A percentile compares a stretch with the other conserved stretches of the same genome.
These are phyloP conservation scores for Paramecium caudatum DNA, from an alignment of 73 alveolate species.

Conservation along the genomic window DNA sequence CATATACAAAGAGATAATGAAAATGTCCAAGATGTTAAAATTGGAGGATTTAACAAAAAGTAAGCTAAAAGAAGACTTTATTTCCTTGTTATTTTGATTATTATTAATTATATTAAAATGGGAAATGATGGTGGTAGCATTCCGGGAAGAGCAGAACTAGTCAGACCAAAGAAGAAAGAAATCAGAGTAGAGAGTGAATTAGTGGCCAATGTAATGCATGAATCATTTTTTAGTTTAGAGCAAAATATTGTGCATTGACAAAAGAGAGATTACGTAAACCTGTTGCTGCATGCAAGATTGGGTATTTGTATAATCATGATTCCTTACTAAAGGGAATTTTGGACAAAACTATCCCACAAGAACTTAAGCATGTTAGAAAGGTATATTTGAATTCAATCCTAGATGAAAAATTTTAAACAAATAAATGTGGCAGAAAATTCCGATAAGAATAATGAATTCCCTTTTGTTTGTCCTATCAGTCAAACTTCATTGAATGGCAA, in stretches of 20 bases:
- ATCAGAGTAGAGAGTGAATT: constrained; percentile 80
- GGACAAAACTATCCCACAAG: constrained; percentile 74
- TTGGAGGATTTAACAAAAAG: constrained; percentile 10
- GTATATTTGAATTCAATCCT: background rate
- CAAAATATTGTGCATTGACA: constrained; percentile 87
- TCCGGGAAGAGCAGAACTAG: constrained; percentile 89
- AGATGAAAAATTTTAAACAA: constrained; percentile 18
- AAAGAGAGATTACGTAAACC: constrained; percentile 91
- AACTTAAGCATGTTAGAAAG: background rate
- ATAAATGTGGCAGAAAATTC: constrained; percentile 31
- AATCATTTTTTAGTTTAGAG: constrained; percentile 30
- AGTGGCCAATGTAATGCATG: constrained; percentile 79
- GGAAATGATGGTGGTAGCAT: constrained; percentile 98
- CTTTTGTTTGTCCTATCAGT: constrained; percentile 73
- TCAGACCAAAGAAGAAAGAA: constrained; percentile 83
- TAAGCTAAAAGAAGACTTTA: too few relatives aligned
- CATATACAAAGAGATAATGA: background rate
- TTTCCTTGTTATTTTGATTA: too few relatives aligned
- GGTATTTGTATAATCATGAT: constrained; percentile 91
- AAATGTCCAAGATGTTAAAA: background rate
- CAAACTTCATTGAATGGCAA: constrained; percentile 89
- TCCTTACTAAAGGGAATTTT: constrained; percentile 84
- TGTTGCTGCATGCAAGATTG: constrained; percentile 88
- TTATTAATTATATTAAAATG: too few relatives aligned
- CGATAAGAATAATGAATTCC: constrained; percentile 28